Evolutionary conservation across 2,329 filamentous ascomycete species (phyloP).

Genomic region (Davidsoniella neocaledoniae): DNA sequence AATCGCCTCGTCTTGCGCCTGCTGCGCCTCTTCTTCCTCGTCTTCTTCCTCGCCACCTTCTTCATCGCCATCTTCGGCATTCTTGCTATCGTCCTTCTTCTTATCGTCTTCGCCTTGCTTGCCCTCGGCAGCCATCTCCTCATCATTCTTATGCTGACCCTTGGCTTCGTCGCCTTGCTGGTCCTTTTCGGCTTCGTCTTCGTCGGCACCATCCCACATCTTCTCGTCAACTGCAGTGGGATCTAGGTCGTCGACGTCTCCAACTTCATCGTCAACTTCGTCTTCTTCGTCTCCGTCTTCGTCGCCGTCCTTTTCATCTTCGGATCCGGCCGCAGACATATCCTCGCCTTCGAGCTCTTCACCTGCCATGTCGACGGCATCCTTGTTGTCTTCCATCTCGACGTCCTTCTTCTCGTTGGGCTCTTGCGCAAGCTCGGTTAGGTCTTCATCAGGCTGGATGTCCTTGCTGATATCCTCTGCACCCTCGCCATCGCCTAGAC

Average conservation of each 20-base stretch:
- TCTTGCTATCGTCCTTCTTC: constrained; percentile 35
- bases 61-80: constrained; percentile 16
- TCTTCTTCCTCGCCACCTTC: constrained; percentile 21
- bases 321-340: constrained; percentile 45
- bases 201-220: constrained; percentile 85
- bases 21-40: constrained; percentile 30
- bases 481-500: constrained; percentile 85
- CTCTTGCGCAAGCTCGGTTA: constrained; percentile 81
- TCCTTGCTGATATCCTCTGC: constrained; percentile 98
- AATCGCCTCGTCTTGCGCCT: constrained; percentile 38
- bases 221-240: constrained; percentile 90
- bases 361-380: constrained; percentile 82
- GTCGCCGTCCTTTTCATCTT: constrained; percentile 42
- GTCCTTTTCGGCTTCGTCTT: constrained; percentile 68
- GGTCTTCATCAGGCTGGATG: constrained; percentile 79
- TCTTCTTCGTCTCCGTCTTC: constrained; percentile 49
- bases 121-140: constrained; percentile 42
- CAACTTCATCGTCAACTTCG: constrained; percentile 80
- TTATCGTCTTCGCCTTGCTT: constrained; percentile 32
- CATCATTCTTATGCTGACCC: constrained; percentile 48
- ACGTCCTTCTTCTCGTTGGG: constrained; percentile 46
- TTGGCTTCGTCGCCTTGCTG: constrained; percentile 58
- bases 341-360: constrained; percentile 81
- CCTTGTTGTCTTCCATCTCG: constrained; percentile 63
- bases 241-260: constrained; percentile 80